Conservation (phyloP, 352 stramenopile species). For the Saprolegnia parasitica region DNA sequence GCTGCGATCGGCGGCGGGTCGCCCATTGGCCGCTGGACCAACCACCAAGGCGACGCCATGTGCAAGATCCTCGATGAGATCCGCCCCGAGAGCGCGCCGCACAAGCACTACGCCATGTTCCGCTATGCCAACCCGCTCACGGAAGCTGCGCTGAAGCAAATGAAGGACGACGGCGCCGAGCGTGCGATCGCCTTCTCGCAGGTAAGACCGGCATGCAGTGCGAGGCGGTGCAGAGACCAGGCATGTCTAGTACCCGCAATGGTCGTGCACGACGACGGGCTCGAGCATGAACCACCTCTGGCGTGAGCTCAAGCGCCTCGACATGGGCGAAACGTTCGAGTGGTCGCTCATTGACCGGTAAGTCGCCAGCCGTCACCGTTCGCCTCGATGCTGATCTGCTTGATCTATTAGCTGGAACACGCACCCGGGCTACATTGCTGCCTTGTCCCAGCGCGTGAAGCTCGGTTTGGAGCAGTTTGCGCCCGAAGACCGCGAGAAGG, state of each 20-base stretch:
- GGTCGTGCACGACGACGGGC: slow-evolving; percentile 96
- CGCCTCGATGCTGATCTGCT: slow-evolving; percentile 3
- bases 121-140: slow-evolving; percentile 98
- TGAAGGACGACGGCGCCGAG: slow-evolving; percentile 92
- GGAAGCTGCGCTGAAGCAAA: slow-evolving; percentile 93
- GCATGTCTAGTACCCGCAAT: slow-evolving; percentile 92
- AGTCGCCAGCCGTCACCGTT: background rate
- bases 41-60: slow-evolving; percentile 91
- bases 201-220: slow-evolving; percentile 28
- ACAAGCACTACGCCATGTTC: slow-evolving; percentile 97
- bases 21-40: slow-evolving; percentile 97
- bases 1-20: slow-evolving; percentile 95
- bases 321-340: slow-evolving; percentile 83
- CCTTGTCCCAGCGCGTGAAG: slow-evolving; percentile 89
- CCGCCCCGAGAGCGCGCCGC: slow-evolving; percentile 77
- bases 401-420: slow-evolving; percentile 93
- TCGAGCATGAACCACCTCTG: slow-evolving; percentile 92
- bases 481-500: slow-evolving; percentile 79
- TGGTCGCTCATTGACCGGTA: slow-evolving; percentile 77
- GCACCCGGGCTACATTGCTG: slow-evolving; percentile 93
- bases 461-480: slow-evolving; percentile 90
- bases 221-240: background rate
- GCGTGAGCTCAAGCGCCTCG: slow-evolving; percentile 73
- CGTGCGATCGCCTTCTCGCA: slow-evolving; percentile 96
- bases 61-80: slow-evolving; percentile 85